Evolutionary conservation across 139 green algal species (phyloP), one percentile per base, ranked within the genome.

Genomic region (Tetradesmus obliquus): DNA sequence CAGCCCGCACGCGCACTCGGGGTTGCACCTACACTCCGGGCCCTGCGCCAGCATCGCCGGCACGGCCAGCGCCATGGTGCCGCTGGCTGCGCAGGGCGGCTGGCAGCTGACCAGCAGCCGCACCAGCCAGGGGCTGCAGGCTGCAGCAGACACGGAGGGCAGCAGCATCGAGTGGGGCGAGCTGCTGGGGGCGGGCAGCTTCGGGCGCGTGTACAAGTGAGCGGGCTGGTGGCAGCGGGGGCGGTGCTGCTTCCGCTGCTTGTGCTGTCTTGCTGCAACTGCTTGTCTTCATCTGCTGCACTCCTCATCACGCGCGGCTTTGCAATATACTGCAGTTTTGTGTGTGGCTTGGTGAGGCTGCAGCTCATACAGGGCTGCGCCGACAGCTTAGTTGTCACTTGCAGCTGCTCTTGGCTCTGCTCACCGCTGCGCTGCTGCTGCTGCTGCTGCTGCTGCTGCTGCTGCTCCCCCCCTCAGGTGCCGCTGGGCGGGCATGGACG

Each of bases 71-170:
- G 66, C 66, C 17, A 76, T 76, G 66, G 66, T 76, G 66, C 66
- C 66, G 66, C 66, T 76, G 66, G 66, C 66, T 5, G 66, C 66
- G 66, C 17, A 76, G 15, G 17, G n/a, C 15, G 66, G 66, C 66
- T 76, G 66, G 66, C 66, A 76, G 66, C 66, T 76, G 66, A 76
- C 66, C 66, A 76, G 66, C 66, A 76, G 66, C 66, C n/a, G 66
- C 17, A 76, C 66, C 13, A 76, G 17, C 8, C 66, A 17, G 2
- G 66, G 66, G 3, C 66, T 76, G 66, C 66, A 76, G 66, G 66
- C n/a, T 17, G 66, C 66, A 7, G 66, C 66, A 7, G 66, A 76
- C 12, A 19, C 66, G n/a, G 66, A 76, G 66, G 66, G 66, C 66
- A 24, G 66, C 66, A 24, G 66, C 66, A 76, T 76, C 12, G 66